Evolutionary conservation across 495 filamentous ascomycete genomes (phyloP).

Genomic region (Lepidopterella palustris): DNA sequence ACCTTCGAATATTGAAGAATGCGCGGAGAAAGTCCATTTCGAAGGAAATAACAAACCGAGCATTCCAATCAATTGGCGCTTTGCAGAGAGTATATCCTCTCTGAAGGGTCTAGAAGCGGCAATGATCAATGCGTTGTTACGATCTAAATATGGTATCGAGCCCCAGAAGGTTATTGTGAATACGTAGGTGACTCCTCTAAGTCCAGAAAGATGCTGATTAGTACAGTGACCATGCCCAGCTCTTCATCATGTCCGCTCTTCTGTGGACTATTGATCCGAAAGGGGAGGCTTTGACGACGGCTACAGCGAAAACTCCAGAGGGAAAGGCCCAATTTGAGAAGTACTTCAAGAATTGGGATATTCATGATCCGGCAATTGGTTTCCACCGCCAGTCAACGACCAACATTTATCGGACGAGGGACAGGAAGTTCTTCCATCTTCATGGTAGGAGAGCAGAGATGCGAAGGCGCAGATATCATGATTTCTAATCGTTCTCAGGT

Average conservation of each 20-base stretch:
- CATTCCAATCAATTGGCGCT: slow-evolving; percentile 38
- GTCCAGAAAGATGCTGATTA: not conserved
- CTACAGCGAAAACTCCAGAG: slow-evolving; percentile 1
- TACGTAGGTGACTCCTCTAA: slow-evolving; percentile 10
- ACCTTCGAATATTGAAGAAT: slow-evolving; percentile 27
- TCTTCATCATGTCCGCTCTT: slow-evolving; percentile 38
- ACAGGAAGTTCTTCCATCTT: slow-evolving; percentile 47
- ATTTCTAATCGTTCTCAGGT: slow-evolving; percentile 19
- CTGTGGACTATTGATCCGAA: slow-evolving; percentile 27
- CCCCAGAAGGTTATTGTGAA: slow-evolving; percentile 29
- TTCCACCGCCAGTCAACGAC: slow-evolving; percentile 36
- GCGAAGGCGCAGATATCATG: not conserved
- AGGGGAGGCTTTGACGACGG: slow-evolving; percentile 14
- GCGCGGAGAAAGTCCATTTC: slow-evolving; percentile 25
- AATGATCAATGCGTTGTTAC: slow-evolving; percentile 31
- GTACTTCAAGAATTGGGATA: slow-evolving; percentile 28
- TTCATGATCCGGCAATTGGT: slow-evolving; percentile 15
- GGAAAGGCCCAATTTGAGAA: slow-evolving; percentile 19
- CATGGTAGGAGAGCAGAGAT: slow-evolving; percentile 36
- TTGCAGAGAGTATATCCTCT: slow-evolving; percentile 29
- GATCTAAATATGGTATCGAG: slow-evolving; percentile 25
- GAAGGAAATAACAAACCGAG: slow-evolving; percentile 27
- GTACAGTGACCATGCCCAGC: slow-evolving; percentile 35
- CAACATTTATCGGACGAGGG: slow-evolving; percentile 50
- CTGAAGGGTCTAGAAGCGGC: slow-evolving; percentile 28